Evolutionary conservation across 371 early-diverging fungal species (phyloP), one percentile per base, ranked within the genome.

Genomic region (Apophysomyces elegans): DNA sequence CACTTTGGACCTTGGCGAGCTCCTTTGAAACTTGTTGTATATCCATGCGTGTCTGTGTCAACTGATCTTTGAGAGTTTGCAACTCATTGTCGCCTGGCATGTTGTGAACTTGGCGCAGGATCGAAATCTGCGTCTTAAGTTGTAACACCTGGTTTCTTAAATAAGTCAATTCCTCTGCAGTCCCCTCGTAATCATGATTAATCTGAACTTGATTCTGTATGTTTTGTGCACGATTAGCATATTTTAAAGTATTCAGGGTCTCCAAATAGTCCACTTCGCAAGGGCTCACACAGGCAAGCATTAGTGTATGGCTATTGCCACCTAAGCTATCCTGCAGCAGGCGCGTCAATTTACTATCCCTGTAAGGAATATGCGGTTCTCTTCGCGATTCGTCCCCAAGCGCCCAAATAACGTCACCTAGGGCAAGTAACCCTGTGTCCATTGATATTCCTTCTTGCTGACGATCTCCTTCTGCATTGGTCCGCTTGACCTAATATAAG

Each of bases 341-440:
- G 57, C 87, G 87, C 1, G 77, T 80, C 41, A 99, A 86, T 73
- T 99, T 99, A n/a, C 93, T 92, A 73, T 99, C 97, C 65, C 98
- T 84, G 75, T 94, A 99, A 0, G 99, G 99, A 7, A 99, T 88
- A 73, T 93, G 90, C 8, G 77, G 70, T 38, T 50, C 62, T 21
- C 62, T 64, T 60, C 88, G 72, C 61, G 84, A 72, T 63, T 91
- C 85, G 64, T 96, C 96, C n/a, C 91, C 92, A 37, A 99, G 83
- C 2, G 99, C 98, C 7, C 93, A 93, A 41, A 99, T 99, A 5
- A 99, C 99, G 74, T 97, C 99, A 58, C 98, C 98, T 13, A 99
- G 84, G 0, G 97, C 96, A 41, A 99, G 82, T 16, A 99, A 85
- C 1, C 99, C 99, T 13, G 92, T 86, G 78, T 99, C 99, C 72